phyloP scores from a whole-genome alignment of 306 rosid genomes.

The Dryas alaskensis region DNA sequence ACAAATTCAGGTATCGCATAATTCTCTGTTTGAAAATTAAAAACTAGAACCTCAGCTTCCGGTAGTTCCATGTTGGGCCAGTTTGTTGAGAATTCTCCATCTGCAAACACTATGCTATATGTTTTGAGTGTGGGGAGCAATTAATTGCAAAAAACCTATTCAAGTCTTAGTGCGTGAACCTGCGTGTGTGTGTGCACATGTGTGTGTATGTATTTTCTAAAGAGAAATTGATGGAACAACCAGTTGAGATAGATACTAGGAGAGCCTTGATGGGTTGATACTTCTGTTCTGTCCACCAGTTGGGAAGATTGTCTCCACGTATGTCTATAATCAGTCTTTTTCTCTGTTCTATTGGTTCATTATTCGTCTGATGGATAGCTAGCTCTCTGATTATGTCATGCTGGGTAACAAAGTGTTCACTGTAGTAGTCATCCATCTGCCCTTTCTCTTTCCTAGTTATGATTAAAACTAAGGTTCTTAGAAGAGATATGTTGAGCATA shows the following conservation, averaged over 20 bases:
- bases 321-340: constrained; percentile 43
- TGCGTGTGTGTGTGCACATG: neutral
- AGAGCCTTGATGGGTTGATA: constrained; percentile 34
- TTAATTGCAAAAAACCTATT: neutral
- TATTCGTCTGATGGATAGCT: constrained; percentile 33
- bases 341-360: constrained; percentile 30
- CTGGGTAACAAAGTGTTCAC: too few relatives aligned
- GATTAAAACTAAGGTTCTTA: too few relatives aligned
- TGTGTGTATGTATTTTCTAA: neutral
- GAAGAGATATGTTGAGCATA: too few relatives aligned
- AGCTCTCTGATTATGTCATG: neutral
- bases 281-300: constrained; percentile 46
- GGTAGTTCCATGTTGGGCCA: too few relatives aligned
- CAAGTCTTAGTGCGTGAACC: neutral
- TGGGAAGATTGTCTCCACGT: constrained; percentile 41
- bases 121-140: neutral
- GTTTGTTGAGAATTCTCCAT: too few relatives aligned
- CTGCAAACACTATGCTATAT: too few relatives aligned
- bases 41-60: too few relatives aligned
- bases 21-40: too few relatives aligned
- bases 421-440: too few relatives aligned
- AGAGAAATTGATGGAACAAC: constrained; percentile 18
- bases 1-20: too few relatives aligned
- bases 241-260: constrained; percentile 52
- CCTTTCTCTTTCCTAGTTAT: too few relatives aligned